Percentiles rank a stretch among this genome's conserved stretches.
Conservation (phyloP, 2,329 filamentous ascomycete species). For the Penicillium sp. region DNA sequence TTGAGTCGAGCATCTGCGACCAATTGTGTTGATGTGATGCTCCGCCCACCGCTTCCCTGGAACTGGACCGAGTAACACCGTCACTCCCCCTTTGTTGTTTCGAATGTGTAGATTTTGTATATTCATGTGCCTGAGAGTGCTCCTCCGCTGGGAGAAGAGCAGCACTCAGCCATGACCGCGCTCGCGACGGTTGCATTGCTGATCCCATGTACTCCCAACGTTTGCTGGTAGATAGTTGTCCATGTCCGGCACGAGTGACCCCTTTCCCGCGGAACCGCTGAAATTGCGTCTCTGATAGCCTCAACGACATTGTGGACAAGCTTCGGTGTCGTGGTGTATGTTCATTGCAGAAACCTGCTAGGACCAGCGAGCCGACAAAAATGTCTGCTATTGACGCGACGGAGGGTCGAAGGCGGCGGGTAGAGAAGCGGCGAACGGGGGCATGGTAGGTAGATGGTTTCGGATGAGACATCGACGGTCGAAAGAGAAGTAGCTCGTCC, state of each 20-base stretch:
- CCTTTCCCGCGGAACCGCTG: slow-evolving; percentile 21
- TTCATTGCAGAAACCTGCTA: slow-evolving; percentile 53
- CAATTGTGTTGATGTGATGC: slow-evolving; percentile 8
- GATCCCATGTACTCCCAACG: slow-evolving; percentile 23
- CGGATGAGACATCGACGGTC: slow-evolving; percentile 33
- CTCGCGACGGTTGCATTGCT: slow-evolving; percentile 21
- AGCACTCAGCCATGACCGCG: slow-evolving; percentile 32
- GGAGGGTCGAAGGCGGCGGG: slow-evolving; percentile 31
- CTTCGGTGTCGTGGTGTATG: slow-evolving; percentile 45
- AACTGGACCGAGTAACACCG: slow-evolving; percentile 9
- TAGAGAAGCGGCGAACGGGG: slow-evolving; percentile 31
- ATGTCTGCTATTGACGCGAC: slow-evolving; percentile 50
- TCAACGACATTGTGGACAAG: slow-evolving; percentile 28
- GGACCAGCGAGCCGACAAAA: slow-evolving; percentile 56
- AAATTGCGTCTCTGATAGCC: slow-evolving; percentile 19
- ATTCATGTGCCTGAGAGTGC: slow-evolving; percentile 17
- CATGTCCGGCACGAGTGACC: slow-evolving; percentile 17
- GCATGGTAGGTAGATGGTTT: slow-evolving; percentile 26
- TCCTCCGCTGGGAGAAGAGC: slow-evolving; percentile 28
- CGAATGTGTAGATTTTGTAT: slow-evolving; percentile 1
- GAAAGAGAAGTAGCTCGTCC: slow-evolving; percentile 27
- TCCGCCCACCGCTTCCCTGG: slow-evolving; percentile 7
- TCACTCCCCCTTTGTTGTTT: slow-evolving; percentile 6
- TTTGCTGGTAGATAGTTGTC: slow-evolving; percentile 19
- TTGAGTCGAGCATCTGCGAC: slow-evolving; percentile 9